A percentile compares a stretch with the other conserved stretches of the same genome.
Conservation (phyloP, 2,329 filamentous ascomycete species). For the Diaporthe vexans region DNA sequence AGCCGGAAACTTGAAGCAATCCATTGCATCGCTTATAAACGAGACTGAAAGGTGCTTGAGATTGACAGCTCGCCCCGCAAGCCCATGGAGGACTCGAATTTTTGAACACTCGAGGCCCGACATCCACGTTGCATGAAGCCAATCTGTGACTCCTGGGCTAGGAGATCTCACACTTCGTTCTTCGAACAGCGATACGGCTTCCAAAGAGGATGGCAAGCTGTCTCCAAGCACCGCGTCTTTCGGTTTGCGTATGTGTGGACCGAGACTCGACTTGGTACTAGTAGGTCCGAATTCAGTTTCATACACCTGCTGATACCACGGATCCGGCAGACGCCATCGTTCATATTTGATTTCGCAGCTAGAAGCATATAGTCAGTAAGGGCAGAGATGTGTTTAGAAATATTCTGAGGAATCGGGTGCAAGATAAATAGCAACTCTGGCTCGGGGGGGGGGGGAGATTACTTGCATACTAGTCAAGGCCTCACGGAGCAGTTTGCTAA, state of each 20-base stretch:
- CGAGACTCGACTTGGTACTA: no score
- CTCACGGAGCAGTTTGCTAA: not conserved
- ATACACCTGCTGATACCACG: not conserved
- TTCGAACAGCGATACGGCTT: conserved; percentile 12
- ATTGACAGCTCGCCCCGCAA: not conserved
- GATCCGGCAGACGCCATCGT: conserved; percentile 21
- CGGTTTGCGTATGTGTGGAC: no score
- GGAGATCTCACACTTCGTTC: not conserved
- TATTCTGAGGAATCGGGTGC: not conserved
- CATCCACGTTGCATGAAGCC: no score
- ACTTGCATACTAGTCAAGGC: not conserved
- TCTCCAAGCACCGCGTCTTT: no score
- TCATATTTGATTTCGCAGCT: conserved; percentile 18
- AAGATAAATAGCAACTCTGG: no score
- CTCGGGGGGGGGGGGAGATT: no score
- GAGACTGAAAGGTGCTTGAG: conserved; percentile 30
- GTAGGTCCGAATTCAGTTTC: not conserved
- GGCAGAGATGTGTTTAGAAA: not conserved
- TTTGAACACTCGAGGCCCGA: no score
- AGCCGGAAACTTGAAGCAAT: not conserved
- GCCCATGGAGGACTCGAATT: not conserved
- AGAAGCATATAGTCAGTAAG: not conserved
- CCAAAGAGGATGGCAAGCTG: not conserved
- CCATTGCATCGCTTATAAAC: conserved; percentile 19
- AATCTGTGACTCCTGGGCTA: no score